Conservation (phyloP, 2,329 filamentous ascomycete genomes). For the Sordariomycetes sp. region DNA sequence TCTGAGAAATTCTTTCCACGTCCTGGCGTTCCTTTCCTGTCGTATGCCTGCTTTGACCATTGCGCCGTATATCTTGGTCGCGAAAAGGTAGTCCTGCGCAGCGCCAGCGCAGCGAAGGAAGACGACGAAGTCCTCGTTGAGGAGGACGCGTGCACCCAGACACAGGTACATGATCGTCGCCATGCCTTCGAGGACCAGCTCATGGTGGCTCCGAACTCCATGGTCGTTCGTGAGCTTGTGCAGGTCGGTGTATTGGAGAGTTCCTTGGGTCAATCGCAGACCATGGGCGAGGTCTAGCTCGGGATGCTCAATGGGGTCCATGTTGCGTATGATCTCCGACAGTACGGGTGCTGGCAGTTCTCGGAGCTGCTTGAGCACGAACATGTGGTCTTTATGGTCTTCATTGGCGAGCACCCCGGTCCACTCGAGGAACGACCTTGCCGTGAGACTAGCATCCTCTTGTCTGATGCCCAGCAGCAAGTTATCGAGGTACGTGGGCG, state of each 20-base stretch:
- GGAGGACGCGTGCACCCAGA: slow-evolving; percentile 11
- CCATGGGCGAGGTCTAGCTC: slow-evolving; percentile 38
- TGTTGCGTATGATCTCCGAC: slow-evolving; percentile 50
- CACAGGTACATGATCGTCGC: slow-evolving; percentile 24
- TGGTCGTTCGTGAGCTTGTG: slow-evolving; percentile 27
- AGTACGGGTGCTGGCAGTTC: slow-evolving; percentile 46
- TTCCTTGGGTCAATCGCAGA: slow-evolving; percentile 26
- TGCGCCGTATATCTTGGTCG: slow-evolving; percentile 9
- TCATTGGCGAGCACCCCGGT: slow-evolving; percentile 5
- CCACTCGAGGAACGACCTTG: slow-evolving; percentile 6
- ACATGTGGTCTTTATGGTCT: slow-evolving; percentile 9
- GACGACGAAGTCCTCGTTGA: slow-evolving; percentile 31
- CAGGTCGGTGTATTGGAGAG: slow-evolving; percentile 27
- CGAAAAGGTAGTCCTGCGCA: slow-evolving; percentile 25
- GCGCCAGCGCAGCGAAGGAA: slow-evolving; percentile 39
- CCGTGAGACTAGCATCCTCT: too few relatives aligned
- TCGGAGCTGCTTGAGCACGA: slow-evolving; percentile 19
- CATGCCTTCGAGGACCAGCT: slow-evolving; percentile 23
- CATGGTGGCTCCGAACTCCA: slow-evolving; percentile 34
- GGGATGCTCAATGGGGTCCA: slow-evolving; percentile 47
- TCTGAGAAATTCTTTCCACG: slow-evolving; percentile 36
- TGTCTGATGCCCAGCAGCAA: too few relatives aligned
- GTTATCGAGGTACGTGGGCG: background rate
- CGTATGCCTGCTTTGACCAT: slow-evolving; percentile 15
- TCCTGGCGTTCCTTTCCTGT: slow-evolving; percentile 18